Evolutionary conservation across 208 protist species (phyloP), one percentile per base, ranked within the genome.

Genomic region (Phytomonas sp.): DNA sequence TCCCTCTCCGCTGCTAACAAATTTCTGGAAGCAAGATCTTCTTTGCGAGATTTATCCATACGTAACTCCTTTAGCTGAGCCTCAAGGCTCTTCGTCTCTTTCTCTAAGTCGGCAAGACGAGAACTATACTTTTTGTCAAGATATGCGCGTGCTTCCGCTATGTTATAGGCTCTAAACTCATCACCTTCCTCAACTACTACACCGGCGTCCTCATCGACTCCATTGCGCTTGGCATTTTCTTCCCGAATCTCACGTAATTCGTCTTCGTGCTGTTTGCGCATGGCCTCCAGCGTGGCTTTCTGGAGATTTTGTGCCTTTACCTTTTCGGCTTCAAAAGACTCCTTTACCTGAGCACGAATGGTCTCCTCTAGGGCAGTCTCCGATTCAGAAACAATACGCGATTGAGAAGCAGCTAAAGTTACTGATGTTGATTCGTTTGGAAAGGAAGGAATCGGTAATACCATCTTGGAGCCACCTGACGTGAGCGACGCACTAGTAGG

Each of bases 331-430:
- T 81, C 78, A 52, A 90, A 72, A 37, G 62, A 66, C 60, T 34
- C 69, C 70, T 80, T 72, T 19, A 80, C 62, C 70, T 95, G 86
- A 6, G 67, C 72, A 29, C 82, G 83, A 36, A 95, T 82, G 66
- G 80, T 85, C 60, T 79, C 76, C 78, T 95, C 85, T 68, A 93
- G 71, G 60, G 79, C 81, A 23, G 76, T 75, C 72, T 93, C 90
- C 29, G 90, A 84, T 75, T 93, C 90, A 12, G 87, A 92, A 14
- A 91, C 67, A 40, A 92, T 78, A 12, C 84, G 78, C 29, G 73
- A n/a, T 1, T 75, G 70, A 4, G 68, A 60, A 0, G 66, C 12
- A 6, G 52, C 29, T 3, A 65, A n/a, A 52, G 36, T 26, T 19
- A 60, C 16, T 10, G 60, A 8, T 2, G 31, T 36, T 4, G 40